A percentile compares a stretch with the other conserved stretches of the same genome.
phyloP scores from a whole-genome alignment of 495 filamentous ascomycete genomes.

The Glonium stellatum region DNA sequence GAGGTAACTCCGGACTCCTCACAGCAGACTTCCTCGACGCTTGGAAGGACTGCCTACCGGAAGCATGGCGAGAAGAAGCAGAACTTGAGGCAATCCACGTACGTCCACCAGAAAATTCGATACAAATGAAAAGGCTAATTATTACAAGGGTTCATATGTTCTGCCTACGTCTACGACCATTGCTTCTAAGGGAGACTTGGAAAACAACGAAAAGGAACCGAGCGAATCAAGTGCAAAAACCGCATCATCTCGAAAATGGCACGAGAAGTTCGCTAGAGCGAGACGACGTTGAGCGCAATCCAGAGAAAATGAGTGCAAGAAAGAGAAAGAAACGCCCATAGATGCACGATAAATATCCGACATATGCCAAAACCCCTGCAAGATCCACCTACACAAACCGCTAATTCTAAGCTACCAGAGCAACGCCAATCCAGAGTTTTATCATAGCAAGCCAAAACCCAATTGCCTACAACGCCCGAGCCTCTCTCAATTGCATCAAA shows the following conservation, averaged over 20 bases:
- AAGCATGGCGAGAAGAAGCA: conserved; percentile 50
- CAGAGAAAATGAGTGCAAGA: too few relatives aligned
- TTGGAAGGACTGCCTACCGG: conserved; percentile 55
- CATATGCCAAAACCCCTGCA: too few relatives aligned
- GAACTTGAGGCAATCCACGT: conserved; percentile 38
- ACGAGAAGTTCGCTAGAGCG: conserved; percentile 60
- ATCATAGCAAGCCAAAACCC: too few relatives aligned
- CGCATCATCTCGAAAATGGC: conserved; percentile 67
- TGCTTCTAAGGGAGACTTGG: not conserved
- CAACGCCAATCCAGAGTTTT: too few relatives aligned
- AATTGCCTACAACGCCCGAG: not conserved
- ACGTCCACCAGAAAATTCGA: too few relatives aligned
- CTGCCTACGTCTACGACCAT: conserved; percentile 23
- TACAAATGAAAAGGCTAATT: too few relatives aligned
- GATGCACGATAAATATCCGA: too few relatives aligned
- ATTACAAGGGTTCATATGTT: conserved; percentile 23
- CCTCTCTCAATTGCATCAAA: conserved; percentile 7
- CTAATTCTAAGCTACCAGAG: too few relatives aligned
- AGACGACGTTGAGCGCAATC: conserved; percentile 9
- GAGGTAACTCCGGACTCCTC: conserved; percentile 26
- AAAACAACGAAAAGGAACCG: not conserved
- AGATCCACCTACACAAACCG: too few relatives aligned
- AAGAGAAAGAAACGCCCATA: too few relatives aligned
- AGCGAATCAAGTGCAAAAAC: conserved; percentile 30
- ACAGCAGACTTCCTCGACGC: conserved; percentile 42